Base-by-base conservation (phyloP, 768 basidiomycete genomes). In the Exsudoporus frostii region DNA sequence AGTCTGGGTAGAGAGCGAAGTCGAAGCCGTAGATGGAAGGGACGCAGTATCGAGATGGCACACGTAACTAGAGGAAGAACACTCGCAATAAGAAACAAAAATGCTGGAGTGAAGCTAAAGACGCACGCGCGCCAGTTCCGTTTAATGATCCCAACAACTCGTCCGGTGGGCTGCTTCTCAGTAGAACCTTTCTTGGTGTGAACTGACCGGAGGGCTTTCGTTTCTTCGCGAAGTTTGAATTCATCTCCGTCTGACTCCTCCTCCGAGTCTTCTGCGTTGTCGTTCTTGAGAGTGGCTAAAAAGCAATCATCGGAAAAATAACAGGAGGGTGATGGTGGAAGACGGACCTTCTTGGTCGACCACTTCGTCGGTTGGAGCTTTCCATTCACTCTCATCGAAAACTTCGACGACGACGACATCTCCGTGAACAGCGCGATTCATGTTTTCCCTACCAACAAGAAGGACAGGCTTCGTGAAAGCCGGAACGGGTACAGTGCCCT, bases 391-490 rank as follows among this genome's bases (percentile, higher is more conserved):
- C 70, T 94, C 84, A 10, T 85, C 79, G 56, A 98, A 89, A 0
- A 99, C 74, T 67, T 98, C 86, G 10, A 99, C 84, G 0, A 85
- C 92, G 0, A 99, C 95, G 13, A 96, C 73, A 62, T 99, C 97
- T 1, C 97, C 95, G 32, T 96, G 81, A 10, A 98, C 90, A 0
- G 94, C 86, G 17, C 97, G 84, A 66, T 99, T 99, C 90, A 98
- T 97, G 56, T 92, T 86, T 69, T 94, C 88, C 27, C 94, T 79
- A 0, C 95, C 95, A 29, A 91, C 79, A 5, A 99, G 76, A 2
- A 98, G 77, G 9, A 98, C 77, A 0, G 91, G 86, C 65, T 90
- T 92, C 29, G 76, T 73, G 60, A 89, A 88, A 0, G 78, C 80
- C 1, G 85, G 82, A 0, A 89, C 86, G 4, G 82, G 76, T 17